These are phyloP conservation scores for Xylaria sp. DNA, from an alignment of 495 filamentous ascomycete species.

Conservation along the genomic window DNA sequence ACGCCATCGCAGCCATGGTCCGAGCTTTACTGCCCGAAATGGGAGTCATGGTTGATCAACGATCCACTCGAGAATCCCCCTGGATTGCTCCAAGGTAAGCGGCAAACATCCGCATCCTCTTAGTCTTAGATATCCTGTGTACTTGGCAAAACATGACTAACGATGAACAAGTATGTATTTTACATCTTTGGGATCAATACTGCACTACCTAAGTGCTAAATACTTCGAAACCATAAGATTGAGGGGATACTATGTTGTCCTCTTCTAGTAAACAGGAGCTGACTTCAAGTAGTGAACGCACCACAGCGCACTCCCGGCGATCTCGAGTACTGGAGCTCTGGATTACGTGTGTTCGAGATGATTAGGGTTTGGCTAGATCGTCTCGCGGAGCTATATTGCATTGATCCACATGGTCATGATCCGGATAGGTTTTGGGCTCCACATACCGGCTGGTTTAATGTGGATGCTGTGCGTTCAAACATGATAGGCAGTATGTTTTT, in stretches of 20 bases:
- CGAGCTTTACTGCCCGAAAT: not conserved
- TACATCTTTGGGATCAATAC: no score
- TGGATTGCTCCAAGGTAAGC: slow-evolving; percentile 25
- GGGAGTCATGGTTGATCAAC: not conserved
- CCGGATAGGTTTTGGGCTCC: not conserved
- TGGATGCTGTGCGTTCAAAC: slow-evolving; percentile 28
- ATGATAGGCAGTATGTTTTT: slow-evolving; percentile 32
- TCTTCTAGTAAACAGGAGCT: not conserved
- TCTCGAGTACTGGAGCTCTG: slow-evolving; percentile 12
- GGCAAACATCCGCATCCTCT: not conserved
- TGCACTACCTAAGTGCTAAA: not conserved
- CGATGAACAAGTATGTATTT: slow-evolving; percentile 6
- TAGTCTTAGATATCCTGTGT: not conserved
- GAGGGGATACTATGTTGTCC: not conserved
- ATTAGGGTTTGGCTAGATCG: slow-evolving; percentile 26
- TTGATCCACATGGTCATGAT: not conserved
- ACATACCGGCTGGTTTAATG: slow-evolving; percentile 30
- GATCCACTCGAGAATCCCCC: not conserved
- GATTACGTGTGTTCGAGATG: slow-evolving; percentile 31
- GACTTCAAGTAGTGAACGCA: slow-evolving; percentile 16
- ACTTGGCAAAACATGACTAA: not conserved
- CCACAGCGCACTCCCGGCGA: not conserved
- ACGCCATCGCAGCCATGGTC: not conserved
- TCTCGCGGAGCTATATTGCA: slow-evolving; percentile 14
- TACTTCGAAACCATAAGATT: not conserved